Base-by-base conservation (phyloP, 306 rosid species). In the Prunus mira region DNA sequence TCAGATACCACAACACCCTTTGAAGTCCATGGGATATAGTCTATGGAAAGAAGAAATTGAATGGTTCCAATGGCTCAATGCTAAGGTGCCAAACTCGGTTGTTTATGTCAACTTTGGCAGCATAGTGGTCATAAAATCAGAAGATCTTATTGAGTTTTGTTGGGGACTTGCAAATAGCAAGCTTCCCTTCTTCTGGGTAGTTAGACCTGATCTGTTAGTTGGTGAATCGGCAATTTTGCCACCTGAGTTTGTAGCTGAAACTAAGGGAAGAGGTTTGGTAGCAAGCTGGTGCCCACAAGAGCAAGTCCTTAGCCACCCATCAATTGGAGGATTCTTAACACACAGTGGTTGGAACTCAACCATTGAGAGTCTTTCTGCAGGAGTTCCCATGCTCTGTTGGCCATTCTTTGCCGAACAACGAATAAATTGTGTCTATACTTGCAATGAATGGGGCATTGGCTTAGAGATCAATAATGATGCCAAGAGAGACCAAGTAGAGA, bases 141-240 rank as follows among this genome's bases (percentile, higher is more conserved):
- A 64, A 51, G 51, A 50, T 2, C 41, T 64, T n/a, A 24, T 50
- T 1, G 64, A 64, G 64, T 50, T 75, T 75, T 51, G 38, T 51
- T 49, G 60, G 64, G 71, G 72, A 50, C 52, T 75, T 15, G 72
- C 72, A 75, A 65, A 75, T 50, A 75, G 54, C 41, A 63, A 64
- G 17, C 10, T 24, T 4, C 22, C 47, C 28, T 63, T 75, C 62
- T 63, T 63, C 3, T 75, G 71, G 78, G 68, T 61, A 11, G 25
- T 73, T 22, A 73, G 77, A 3, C 68, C 58, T 3, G 54, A 73
- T 43, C 13, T 60, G 34, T 58, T 73, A 1, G 4, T 9, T 41
- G 77, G 57, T 1, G 25, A 60, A 9, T 73, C 68, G 0, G 47
- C 63, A 0, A 51, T 18, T 70, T 50, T 69, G 28, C 28, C 28